phyloP scores from a whole-genome alignment of 768 basidiomycete genomes.

The Leucosporidium scottii region DNA sequence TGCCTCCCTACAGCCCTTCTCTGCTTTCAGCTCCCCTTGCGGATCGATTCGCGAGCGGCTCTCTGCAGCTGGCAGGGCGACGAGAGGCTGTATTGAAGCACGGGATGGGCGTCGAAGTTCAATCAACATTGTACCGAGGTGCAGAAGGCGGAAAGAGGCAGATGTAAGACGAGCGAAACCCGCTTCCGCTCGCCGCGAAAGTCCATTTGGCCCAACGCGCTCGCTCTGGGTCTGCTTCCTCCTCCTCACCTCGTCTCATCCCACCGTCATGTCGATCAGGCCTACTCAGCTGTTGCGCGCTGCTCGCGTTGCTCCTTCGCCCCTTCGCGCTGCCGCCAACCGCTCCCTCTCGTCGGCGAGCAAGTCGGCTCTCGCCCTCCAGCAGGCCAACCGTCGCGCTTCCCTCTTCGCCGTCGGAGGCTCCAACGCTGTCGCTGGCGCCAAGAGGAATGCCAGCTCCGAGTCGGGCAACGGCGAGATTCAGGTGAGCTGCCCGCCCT shows the following conservation, averaged over 20 bases:
- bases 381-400: conserved; percentile 7
- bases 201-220: no score
- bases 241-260: background rate
- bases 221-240: no score
- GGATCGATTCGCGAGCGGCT: no score
- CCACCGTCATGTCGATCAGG: background rate
- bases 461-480: conserved; percentile 20
- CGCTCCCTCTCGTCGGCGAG: conserved; percentile 15
- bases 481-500: conserved; percentile 12
- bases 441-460: conserved; percentile 18
- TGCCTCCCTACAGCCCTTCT: no score
- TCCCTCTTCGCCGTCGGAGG: conserved; percentile 12
- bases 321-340: background rate
- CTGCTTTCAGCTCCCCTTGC: no score
- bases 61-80: no score
- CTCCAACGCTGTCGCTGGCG: background rate
- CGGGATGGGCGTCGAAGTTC: no score
- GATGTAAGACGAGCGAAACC: no score
- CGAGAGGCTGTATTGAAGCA: no score
- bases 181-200: no score
- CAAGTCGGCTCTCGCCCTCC: conserved; percentile 5
- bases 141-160: no score
- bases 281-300: background rate
- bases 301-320: background rate
- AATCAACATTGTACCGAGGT: no score